Evolutionary conservation across 352 stramenopile genomes (phyloP), one percentile per base, ranked within the genome.

Genomic region (Phytophthora crassamura): DNA sequence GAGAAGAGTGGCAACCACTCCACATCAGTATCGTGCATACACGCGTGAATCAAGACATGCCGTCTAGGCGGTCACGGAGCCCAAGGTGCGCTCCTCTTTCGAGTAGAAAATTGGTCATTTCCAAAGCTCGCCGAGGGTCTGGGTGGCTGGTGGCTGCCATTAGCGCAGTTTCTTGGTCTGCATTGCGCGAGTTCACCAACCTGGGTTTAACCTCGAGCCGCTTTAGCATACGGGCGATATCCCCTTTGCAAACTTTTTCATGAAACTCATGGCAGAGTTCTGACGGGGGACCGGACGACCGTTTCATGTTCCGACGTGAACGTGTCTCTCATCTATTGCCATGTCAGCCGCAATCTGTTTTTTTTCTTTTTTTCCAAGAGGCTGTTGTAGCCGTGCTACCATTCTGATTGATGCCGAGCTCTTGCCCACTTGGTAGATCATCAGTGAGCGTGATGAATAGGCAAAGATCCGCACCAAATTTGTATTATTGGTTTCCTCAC

Each of bases 21-120:
- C 10, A 32, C 20, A 34, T 59, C 22, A 9, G 30, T 57, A 15
- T 46, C 39, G 12, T 49, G 18, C 15, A 18, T 36, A 15, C 64
- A 72, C 5, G 50, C 50, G 20, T 54, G 32, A 16, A 65, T 43
- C 39, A 73, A 39, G 43, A 36, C 54, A n/a, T n/a, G n/a, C n/a
- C n/a, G n/a, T n/a, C n/a, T n/a, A n/a, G n/a, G n/a, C 20, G 48
- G 10, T 14, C 59, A 7, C 25, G 61, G 2, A 28, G 38, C 6
- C 59, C 45, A n/a, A 74, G 40, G 39, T 10, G 16, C 2, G 53
- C 59, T 30, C 47, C 52, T 41, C 38, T 30, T 3, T 40, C n/a
- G 20, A 74, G 16, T 34, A 54, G 30, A 8, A 52, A 9, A 14
- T 62, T 42, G 4, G 65, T 22, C 59, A 69, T 60, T 30, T 49